Conservation (phyloP, 2,329 filamentous ascomycete genomes). For the Xylariaceae sp. region DNA sequence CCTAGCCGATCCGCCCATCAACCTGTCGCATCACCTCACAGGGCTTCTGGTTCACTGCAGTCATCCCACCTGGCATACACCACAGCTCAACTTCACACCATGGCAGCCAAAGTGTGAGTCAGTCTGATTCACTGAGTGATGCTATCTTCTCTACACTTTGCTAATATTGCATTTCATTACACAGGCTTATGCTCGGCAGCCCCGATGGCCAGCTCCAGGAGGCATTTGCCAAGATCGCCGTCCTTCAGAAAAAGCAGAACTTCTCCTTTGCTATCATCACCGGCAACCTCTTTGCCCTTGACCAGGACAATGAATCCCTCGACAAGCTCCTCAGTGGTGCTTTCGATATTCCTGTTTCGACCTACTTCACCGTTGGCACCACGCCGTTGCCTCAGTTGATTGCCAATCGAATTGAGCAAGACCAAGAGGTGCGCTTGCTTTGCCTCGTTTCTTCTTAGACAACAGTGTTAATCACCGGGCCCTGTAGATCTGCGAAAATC, state of each 20-base stretch:
- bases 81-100: slow-evolving; percentile 21
- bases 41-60: not conserved
- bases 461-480: not conserved
- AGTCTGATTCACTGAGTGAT: no score
- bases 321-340: slow-evolving; percentile 66
- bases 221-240: slow-evolving; percentile 74
- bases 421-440: slow-evolving; percentile 48
- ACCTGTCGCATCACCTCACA: no score
- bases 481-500: slow-evolving; percentile 71
- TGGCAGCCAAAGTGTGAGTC: slow-evolving; percentile 51
- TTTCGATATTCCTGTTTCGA: slow-evolving; percentile 72
- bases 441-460: not conserved
- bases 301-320: slow-evolving; percentile 56
- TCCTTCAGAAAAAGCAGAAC: slow-evolving; percentile 79
- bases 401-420: slow-evolving; percentile 67
- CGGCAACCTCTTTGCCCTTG: slow-evolving; percentile 73
- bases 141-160: not conserved
- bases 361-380: slow-evolving; percentile 83
- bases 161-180: slow-evolving; percentile 11
- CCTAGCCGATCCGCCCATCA: no score
- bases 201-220: slow-evolving; percentile 73
- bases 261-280: slow-evolving; percentile 82
- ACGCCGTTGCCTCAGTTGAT: slow-evolving; percentile 67
- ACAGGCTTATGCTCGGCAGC: slow-evolving; percentile 75
- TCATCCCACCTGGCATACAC: not conserved